These are phyloP conservation scores for Phyllosticta paracitricarpa DNA, from an alignment of 2,329 filamentous ascomycete species.

Conservation along the genomic window DNA sequence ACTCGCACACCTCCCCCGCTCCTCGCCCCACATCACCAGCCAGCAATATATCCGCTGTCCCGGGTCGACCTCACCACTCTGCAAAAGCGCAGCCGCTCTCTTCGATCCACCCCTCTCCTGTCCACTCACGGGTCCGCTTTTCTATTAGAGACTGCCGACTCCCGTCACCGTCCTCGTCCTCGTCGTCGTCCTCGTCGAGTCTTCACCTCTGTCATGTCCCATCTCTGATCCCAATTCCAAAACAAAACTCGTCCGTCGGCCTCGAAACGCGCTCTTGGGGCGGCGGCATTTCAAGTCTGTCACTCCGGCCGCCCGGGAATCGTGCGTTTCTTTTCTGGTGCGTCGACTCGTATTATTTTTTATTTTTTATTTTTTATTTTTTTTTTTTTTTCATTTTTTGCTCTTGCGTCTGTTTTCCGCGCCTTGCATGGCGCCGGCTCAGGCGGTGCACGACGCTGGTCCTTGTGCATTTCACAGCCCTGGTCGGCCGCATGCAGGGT, in stretches of 20 bases:
- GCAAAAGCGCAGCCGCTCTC: conserved; percentile 3
- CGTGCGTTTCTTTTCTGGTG: not conserved
- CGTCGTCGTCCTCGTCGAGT: not conserved
- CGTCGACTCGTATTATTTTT: conserved; percentile 4
- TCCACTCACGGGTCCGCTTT: not conserved
- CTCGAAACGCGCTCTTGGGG: not conserved
- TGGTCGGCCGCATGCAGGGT: conserved; percentile 6
- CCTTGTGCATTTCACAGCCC: conserved; percentile 9
- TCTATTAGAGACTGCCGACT: not conserved
- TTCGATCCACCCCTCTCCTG: not conserved
- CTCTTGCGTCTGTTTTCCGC: not conserved
- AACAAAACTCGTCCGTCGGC: not conserved
- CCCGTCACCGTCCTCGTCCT: not conserved
- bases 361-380: not conserved
- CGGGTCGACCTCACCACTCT: not conserved
- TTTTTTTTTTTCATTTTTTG: not conserved
- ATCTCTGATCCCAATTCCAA: not conserved
- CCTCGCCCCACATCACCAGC: conserved; percentile 1
- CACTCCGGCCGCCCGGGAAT: not conserved
- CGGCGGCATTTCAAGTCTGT: not conserved
- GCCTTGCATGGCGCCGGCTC: not conserved
- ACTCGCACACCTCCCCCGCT: not conserved
- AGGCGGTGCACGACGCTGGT: not conserved
- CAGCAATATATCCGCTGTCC: not conserved
- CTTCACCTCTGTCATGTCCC: not conserved